Base-by-base conservation (phyloP, 805 yeast genomes). In the Zygoascus bituminiphila region DNA sequence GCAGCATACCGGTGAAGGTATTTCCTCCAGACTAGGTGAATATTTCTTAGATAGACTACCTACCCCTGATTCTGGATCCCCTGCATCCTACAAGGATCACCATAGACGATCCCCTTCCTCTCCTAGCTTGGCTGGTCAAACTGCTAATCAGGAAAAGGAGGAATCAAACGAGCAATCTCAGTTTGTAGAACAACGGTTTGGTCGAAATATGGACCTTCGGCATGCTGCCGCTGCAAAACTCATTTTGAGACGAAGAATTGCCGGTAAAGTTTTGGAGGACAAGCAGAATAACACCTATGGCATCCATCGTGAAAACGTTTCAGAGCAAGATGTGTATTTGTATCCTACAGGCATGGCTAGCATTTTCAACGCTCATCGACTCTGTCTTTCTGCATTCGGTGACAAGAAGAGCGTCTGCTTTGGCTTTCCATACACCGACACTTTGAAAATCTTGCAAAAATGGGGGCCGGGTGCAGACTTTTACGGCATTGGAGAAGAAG, bases 1-100 rank as follows among this genome's bases (percentile, higher is more conserved):
- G 98, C 97, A 91, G 64, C 96, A 89, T 60, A 72, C 95, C 0
- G 99, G 99, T 23, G 97, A 91, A 65, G 96, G 96, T n/a, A 77
- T 93, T 23, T 86, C 96, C 14, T 86, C 96, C 31, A 73, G 98
- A 58, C 69, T 82, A 62, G 97, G 88, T 1, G 96, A 89, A 64
- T 93, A 87, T 59, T 79, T 85, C 43, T 65, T 84, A 51, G 79
- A 78, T 51, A 50, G 52, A 26, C 38, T 55, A 25, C 36, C 47
- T 86, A 80, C 61, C 66, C 84, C 57, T 57, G 39, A 40, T 22
- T 39, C 48, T 43, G 31, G 50, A 48, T n/a, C 46, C 36, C 7
- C 48, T 41, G 20, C 45, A 38, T 17, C 41, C 12, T 35, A 38
- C 36, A 29, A 45, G 14, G 33, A 29, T 6, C 43, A 24, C 14